Conservation (phyloP, 305 asterid species). For the Plantago coronopus region DNA sequence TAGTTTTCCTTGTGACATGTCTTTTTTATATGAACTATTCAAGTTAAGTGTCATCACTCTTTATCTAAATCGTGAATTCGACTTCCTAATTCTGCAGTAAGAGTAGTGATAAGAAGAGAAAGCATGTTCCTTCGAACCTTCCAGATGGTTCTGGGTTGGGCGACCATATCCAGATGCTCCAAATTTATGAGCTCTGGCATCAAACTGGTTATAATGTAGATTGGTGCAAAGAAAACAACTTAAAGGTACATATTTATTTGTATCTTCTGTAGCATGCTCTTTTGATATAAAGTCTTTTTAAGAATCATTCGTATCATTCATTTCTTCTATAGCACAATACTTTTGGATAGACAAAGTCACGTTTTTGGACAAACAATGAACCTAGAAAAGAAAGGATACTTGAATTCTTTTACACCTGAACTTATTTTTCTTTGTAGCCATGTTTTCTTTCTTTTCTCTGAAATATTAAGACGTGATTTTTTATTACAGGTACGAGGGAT, state of each 20-base stretch:
- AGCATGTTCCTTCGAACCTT: conserved; percentile 64
- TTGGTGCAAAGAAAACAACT: conserved; percentile 88
- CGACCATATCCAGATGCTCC: conserved; percentile 93
- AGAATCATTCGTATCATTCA: neutral
- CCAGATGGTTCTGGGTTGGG: conserved; percentile 96
- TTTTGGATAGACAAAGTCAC: neutral
- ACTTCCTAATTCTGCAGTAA: conserved; percentile 38
- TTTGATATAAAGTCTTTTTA: neutral
- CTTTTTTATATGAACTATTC: neutral
- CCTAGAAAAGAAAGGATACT: conserved; percentile 10
- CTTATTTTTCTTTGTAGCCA: conserved; percentile 3
- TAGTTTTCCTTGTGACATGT: neutral
- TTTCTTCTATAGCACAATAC: conserved; percentile 2
- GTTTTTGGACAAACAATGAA: conserved; percentile 10
- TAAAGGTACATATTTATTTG: conserved; percentile 49
- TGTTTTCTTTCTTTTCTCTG: neutral
- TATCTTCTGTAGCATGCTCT: neutral
- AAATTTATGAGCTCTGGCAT: conserved; percentile 87
- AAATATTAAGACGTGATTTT: conserved; percentile 9
- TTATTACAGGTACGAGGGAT: conserved; percentile 77
- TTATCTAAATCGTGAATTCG: conserved; percentile 7
- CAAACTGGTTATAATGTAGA: conserved; percentile 52
- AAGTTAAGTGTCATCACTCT: conserved; percentile 14
- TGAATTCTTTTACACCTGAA: conserved; percentile 8
- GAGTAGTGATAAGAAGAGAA: conserved; percentile 69